Evolutionary conservation across 2,329 filamentous ascomycete species (phyloP).

Genomic region (Blastomyces emzantsi): DNA sequence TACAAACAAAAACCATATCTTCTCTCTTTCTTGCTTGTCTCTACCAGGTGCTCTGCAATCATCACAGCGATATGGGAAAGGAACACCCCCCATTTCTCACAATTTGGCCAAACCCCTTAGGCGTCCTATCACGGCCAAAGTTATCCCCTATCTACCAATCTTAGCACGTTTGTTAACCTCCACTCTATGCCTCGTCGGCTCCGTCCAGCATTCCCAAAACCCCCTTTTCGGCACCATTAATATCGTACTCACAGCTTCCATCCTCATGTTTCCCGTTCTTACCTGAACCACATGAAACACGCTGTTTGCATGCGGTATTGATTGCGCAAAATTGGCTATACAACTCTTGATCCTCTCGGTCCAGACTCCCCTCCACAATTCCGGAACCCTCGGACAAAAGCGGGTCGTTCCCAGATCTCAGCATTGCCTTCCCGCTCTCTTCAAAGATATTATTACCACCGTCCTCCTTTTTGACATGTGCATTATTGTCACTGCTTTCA

Average conservation of each 20-base stretch:
- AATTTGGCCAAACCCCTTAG: not conserved
- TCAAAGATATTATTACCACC: too few relatives aligned
- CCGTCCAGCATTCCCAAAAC: not conserved
- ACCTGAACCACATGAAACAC: not conserved
- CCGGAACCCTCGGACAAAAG: constrained; percentile 8
- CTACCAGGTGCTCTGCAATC: not conserved
- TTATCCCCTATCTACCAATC: not conserved
- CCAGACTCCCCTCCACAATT: not conserved
- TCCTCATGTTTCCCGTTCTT: constrained; percentile 4
- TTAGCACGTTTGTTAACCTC: too few relatives aligned
- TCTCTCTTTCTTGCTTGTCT: too few relatives aligned
- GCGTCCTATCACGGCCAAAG: not conserved
- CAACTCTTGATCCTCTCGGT: constrained; percentile 6
- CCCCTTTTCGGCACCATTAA: not conserved
- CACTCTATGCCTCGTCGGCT: not conserved
- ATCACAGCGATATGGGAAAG: not conserved
- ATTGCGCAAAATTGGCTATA: constrained; percentile 14
- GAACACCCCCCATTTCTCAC: not conserved
- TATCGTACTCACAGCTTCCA: not conserved
- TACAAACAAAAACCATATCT: not conserved
- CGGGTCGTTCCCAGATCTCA: constrained; percentile 9
- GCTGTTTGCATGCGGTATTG: not conserved
- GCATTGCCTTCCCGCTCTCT: too few relatives aligned
- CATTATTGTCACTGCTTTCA: too few relatives aligned
- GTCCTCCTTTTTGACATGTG: too few relatives aligned